Evolutionary conservation across 495 filamentous ascomycete species (phyloP).

Genomic region (Podospora comata): DNA sequence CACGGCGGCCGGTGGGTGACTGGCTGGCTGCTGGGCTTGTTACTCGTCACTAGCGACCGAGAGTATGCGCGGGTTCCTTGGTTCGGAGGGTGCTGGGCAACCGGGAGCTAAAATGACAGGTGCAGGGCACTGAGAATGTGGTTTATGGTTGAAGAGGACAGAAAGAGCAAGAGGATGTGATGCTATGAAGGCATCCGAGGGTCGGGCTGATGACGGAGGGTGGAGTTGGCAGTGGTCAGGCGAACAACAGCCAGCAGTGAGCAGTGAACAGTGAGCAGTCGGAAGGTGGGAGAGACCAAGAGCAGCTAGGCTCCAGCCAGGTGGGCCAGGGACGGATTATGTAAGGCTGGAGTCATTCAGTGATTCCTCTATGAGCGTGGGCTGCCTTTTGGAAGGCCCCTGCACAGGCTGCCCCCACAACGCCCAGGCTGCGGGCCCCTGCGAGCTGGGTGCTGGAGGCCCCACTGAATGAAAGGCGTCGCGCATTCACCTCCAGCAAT

Average conservation of each 20-base stretch:
- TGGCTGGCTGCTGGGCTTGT: background rate
- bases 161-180: background rate
- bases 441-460: background rate
- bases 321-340: conserved; percentile 17
- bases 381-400: too few relatives aligned
- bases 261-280: too few relatives aligned
- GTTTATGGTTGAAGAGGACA: conserved; percentile 3
- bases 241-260: conserved; percentile 10
- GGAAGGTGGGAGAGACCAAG: conserved; percentile 7
- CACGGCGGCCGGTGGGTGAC: background rate
- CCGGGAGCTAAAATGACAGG: background rate
- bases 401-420: background rate
- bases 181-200: conserved; percentile 3
- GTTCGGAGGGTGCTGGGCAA: background rate
- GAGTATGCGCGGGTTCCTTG: background rate
- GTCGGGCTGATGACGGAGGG: conserved; percentile 16
- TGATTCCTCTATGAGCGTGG: conserved; percentile 1
- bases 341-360: conserved; percentile 26
- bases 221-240: conserved; percentile 12
- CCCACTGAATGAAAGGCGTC: background rate
- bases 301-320: conserved; percentile 12
- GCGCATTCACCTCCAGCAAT: background rate
- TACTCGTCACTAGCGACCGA: background rate
- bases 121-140: background rate
- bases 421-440: conserved; percentile 10